Conservation (phyloP, 2,329 filamentous ascomycete species). For the Pseudogymnoascus sp. region DNA sequence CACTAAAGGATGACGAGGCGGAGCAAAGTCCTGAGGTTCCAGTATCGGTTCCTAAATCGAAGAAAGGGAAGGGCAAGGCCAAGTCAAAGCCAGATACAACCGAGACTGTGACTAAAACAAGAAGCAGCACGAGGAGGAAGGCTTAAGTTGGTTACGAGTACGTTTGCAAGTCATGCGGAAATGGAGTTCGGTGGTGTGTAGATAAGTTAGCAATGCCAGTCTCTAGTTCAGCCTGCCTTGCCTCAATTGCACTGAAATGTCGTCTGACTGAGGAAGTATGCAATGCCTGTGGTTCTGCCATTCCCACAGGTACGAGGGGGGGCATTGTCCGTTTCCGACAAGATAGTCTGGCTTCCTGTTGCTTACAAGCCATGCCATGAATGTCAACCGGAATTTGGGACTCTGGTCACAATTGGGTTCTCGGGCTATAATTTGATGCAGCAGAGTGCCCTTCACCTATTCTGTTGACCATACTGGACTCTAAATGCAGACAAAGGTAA, state of each 20-base stretch:
- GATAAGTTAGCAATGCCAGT: not conserved
- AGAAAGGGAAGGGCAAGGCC: constrained; percentile 25
- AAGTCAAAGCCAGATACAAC: constrained; percentile 36
- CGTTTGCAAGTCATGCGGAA: not conserved
- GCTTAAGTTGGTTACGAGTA: not conserved
- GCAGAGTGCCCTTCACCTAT: not conserved
- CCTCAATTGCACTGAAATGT: not conserved
- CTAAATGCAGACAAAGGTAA: not conserved
- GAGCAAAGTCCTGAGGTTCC: constrained; percentile 7
- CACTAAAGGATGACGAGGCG: constrained; percentile 17
- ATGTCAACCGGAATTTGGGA: not conserved
- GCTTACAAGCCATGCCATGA: not conserved
- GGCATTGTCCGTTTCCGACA: not conserved
- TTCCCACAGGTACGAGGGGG: not conserved
- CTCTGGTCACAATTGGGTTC: not conserved
- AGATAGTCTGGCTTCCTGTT: not conserved
- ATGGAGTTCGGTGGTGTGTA: not conserved
- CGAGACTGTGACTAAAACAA: constrained; percentile 9
- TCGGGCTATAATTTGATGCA: not conserved
- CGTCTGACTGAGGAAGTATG: not conserved
- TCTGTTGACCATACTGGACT: not conserved
- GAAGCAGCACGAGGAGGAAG: not conserved
- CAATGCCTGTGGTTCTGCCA: not conserved
- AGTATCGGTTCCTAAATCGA: constrained; percentile 12
- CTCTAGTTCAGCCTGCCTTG: not conserved